Conservation (phyloP, 192 early-diverging fungal genomes). For the Paraglomus brasilianum region DNA sequence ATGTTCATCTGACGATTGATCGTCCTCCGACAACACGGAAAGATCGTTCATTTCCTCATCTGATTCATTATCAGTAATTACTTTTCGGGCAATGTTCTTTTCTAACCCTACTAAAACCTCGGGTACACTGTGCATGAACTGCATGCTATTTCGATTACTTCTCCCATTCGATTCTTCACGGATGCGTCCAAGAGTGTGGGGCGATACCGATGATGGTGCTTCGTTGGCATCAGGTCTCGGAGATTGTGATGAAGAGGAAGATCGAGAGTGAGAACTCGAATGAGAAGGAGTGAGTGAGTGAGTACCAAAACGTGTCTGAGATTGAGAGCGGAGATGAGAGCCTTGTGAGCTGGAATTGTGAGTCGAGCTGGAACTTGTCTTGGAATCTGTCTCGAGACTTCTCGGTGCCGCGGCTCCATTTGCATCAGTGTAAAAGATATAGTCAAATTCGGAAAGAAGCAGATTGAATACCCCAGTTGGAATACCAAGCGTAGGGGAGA, state of each 20-base stretch:
- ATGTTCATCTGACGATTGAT: constrained; percentile 30
- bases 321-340: too few relatives aligned
- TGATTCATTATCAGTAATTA: too few relatives aligned
- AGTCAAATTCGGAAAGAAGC: constrained; percentile 87
- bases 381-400: not conserved
- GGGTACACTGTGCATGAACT: constrained; percentile 46
- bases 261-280: too few relatives aligned
- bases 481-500: constrained; percentile 91
- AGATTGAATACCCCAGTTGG: constrained; percentile 92
- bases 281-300: too few relatives aligned
- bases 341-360: too few relatives aligned
- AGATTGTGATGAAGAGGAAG: too few relatives aligned
- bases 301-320: too few relatives aligned
- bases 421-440: constrained; percentile 76
- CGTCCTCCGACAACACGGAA: constrained; percentile 1
- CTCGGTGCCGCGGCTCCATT: constrained; percentile 45
- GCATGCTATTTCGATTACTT: constrained; percentile 47
- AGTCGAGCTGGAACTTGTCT: too few relatives aligned
- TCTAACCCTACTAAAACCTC: constrained; percentile 43
- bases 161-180: constrained; percentile 37
- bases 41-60: too few relatives aligned
- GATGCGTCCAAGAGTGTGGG: not conserved
- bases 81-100: constrained; percentile 21
- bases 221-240: not conserved
- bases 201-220: too few relatives aligned